Base-by-base conservation (phyloP, 306 rosid genomes). In the Trifolium pratense region DNA sequence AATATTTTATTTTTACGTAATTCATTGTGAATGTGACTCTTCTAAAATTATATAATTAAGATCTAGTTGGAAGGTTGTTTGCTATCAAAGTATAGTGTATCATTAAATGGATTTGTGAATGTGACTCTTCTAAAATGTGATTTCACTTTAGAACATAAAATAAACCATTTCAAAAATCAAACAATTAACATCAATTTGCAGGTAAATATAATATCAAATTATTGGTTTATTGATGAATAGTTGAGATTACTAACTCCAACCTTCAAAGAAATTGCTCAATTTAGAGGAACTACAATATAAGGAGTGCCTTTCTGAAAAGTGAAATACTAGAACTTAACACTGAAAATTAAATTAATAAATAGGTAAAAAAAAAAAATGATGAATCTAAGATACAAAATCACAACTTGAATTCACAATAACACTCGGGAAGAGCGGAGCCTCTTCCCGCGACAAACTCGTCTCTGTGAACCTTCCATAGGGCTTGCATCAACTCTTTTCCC, bases 381-480 rank as follows among this genome's bases (percentile, higher is more conserved):
- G 61, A 75, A 66, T 34, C 18, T 14, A n/a, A 46, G 11, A 65
- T 64, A 51, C 68, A 77, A 69, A 66, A 74, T 94, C 90, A 94
- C 80, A 91, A 76, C 77, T 89, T 87, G 80, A 83, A 81, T 86
- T 94, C 96, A 13, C 97, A 89, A 78, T 91, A 94, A 61, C 97
- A 94, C 21, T 91, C 89, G 0, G 97, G 84, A 79, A 91, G 66
- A 40, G 95, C 99, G 6, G 88, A 87, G 52, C 97, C 99, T 85
- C 83, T 87, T 52, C 99, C 96, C 81, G 75, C 77, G 67, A 66
- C 89, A 75, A 84, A 94, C 36, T 94, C 97, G 75, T 86, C 91
- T 71, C 76, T 83, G 64, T 91, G 96, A 63, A 86, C 74, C 73
- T 88, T 86, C 95, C 91, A 86, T 9, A 91, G 68, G 4, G 92